Conservation (phyloP, 2,329 filamentous ascomycete species). For the Ascochyta clinopodiicola region DNA sequence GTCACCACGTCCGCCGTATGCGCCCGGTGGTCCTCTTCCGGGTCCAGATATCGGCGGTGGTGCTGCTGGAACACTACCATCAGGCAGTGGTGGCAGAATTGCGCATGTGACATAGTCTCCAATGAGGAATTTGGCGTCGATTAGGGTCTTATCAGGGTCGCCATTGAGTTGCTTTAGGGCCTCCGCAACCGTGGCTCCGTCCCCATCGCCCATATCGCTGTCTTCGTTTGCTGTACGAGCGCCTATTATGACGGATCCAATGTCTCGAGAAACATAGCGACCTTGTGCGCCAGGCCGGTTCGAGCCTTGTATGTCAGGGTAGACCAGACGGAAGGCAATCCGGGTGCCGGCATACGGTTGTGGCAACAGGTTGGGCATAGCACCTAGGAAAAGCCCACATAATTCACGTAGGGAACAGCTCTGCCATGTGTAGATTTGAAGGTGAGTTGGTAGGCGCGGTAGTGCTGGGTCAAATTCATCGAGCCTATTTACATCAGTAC, state of each 20-base stretch:
- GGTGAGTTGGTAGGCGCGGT: constrained; percentile 66
- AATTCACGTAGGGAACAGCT: constrained; percentile 83
- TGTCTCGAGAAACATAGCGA: constrained; percentile 77
- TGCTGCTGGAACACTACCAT: constrained; percentile 75
- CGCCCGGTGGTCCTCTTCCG: constrained; percentile 37
- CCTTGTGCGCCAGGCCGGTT: constrained; percentile 54
- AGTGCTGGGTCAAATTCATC: constrained; percentile 69
- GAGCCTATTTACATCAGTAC: constrained; percentile 55
- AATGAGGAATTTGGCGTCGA: constrained; percentile 80
- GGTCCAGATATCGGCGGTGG: constrained; percentile 54
- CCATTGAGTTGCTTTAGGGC: constrained; percentile 57
- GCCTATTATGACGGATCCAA: constrained; percentile 80
- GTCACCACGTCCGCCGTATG: constrained; percentile 42
- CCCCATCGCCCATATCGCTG: constrained; percentile 20
- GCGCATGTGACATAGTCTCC: constrained; percentile 89
- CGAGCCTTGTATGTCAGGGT: constrained; percentile 70
- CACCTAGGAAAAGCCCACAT: constrained; percentile 74
- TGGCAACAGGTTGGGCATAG: constrained; percentile 73
- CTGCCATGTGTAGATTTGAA: constrained; percentile 87
- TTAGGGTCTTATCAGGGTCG: constrained; percentile 75
- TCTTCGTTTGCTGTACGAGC: constrained; percentile 46
- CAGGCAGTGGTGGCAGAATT: constrained; percentile 74
- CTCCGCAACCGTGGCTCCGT: constrained; percentile 31
- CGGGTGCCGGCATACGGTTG: constrained; percentile 79
- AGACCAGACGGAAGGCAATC: constrained; percentile 86